Percentiles rank a stretch among this genome's conserved stretches.
Conservation (phyloP, 495 filamentous ascomycete genomes). For the Amphirosellinia nigrospora region DNA sequence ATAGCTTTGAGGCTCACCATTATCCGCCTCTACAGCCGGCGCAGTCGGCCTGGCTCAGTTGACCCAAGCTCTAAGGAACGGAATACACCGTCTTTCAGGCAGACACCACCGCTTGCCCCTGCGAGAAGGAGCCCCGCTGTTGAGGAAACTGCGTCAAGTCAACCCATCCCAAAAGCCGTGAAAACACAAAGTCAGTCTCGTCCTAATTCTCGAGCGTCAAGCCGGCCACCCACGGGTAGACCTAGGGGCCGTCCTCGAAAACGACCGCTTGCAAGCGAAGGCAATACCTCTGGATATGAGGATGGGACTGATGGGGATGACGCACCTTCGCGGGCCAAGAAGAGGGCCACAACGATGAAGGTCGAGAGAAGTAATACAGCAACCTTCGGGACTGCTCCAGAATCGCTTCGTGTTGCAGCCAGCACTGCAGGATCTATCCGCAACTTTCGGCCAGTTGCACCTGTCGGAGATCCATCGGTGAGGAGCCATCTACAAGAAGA, state of each 20-base stretch:
- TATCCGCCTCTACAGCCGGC: constrained; percentile 22
- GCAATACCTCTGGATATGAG: constrained; percentile 71
- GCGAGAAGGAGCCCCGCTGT: constrained; percentile 25
- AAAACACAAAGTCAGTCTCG: constrained; percentile 44
- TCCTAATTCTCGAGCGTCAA: constrained; percentile 49
- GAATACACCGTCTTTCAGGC: constrained; percentile 8
- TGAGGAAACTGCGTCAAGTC: constrained; percentile 27
- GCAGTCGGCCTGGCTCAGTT: constrained; percentile 33
- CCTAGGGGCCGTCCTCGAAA: constrained; percentile 57
- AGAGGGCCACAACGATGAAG: constrained; percentile 75
- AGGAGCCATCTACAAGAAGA: constrained; percentile 73
- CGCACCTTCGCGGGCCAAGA: constrained; percentile 54
- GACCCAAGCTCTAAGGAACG: constrained; percentile 30
- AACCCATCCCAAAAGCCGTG: constrained; percentile 22
- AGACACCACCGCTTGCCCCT: constrained; percentile 10
- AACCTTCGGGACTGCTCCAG: constrained; percentile 71
- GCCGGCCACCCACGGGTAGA: constrained; percentile 48
- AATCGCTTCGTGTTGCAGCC: constrained; percentile 85
- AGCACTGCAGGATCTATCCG: constrained; percentile 87
- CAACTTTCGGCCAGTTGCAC: constrained; percentile 76
- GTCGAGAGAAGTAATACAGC: constrained; percentile 70
- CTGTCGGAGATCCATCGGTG: constrained; percentile 55
- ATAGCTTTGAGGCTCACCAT: constrained; percentile 27
- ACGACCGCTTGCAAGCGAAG: constrained; percentile 47
- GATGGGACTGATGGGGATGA: constrained; percentile 73